Conservation (phyloP, 2,329 filamentous ascomycete species). For the Cadophora gregata region DNA sequence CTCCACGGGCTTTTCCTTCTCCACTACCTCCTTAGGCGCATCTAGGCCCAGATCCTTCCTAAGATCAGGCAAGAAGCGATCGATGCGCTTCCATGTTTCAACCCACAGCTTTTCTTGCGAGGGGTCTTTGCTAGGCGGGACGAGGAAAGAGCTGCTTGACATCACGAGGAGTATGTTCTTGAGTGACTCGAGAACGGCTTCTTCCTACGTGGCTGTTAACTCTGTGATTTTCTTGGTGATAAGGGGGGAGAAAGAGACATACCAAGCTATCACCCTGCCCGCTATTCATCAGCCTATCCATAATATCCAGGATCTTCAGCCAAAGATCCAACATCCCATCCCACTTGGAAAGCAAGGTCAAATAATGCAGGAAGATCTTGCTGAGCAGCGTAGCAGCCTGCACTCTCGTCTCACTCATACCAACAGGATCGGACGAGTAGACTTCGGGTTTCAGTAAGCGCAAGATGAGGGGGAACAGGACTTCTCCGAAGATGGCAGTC, state of each 20-base stretch:
- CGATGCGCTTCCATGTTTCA: constrained; percentile 70
- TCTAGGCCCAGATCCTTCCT: constrained; percentile 62
- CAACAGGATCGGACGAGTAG: constrained; percentile 85
- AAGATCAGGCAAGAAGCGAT: constrained; percentile 68
- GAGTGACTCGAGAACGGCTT: constrained; percentile 91
- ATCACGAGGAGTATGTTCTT: constrained; percentile 98
- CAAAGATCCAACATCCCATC: constrained; percentile 91
- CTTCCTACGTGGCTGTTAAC: constrained; percentile 64
- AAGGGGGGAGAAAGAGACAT: constrained; percentile 48
- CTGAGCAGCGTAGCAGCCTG: constrained; percentile 90
- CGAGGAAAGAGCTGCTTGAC: constrained; percentile 85
- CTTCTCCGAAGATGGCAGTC: constrained; percentile 93
- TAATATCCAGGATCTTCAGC: constrained; percentile 89
- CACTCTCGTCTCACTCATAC: constrained; percentile 95
- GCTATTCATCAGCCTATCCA: constrained; percentile 96
- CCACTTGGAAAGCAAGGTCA: constrained; percentile 83
- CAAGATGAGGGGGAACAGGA: constrained; percentile 89
- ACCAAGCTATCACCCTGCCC: constrained; percentile 89
- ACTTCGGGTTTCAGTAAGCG: constrained; percentile 92
- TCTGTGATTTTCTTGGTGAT: no score
- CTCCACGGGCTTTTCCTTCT: constrained; percentile 13
- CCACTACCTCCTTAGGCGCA: constrained; percentile 41
- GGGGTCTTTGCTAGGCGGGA: constrained; percentile 66
- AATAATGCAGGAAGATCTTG: constrained; percentile 94
- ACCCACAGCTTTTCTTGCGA: constrained; percentile 62